Base-by-base conservation (phyloP, 345 rosid species). In the Anastatica hierochuntica region DNA sequence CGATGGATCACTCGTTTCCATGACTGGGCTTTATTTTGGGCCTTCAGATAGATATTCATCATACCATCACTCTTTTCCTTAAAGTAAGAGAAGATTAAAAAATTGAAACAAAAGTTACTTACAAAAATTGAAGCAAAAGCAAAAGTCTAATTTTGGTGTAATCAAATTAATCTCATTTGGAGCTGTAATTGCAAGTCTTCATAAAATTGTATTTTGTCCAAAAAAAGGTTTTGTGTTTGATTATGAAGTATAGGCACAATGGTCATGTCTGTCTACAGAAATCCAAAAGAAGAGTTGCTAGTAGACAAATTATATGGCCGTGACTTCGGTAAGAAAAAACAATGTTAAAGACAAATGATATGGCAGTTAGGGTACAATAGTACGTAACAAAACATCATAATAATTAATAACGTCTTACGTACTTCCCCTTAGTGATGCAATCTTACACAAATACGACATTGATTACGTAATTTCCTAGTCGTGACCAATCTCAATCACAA, bases 321-420 rank as follows among this genome's bases (percentile, higher is more conserved):
- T 63, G 48, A 53, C 61, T 63, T 54, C 10, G 54, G 47, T 31
- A 13, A 53, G 38, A 31, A 18, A 36, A 42, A 2, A n/a, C n/a
- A n/a, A n/a, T 53, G 61, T 53, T 19, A 37, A 43, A 63, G 34
- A 44, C 47, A 63, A 37, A 53, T 53, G 20, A 45, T n/a, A 63
- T 53, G 35, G 27, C 68, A 53, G 55, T 54, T 53, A 64, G 43
- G 30, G 69, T 64, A 64, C 69, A 40, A 33, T n/a, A 40, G 68
- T 50, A 62, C 53, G 60, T 44, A 54, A n/a, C 62, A 36, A 31
- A 55, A 40, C 44, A 56, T 64, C 38, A 56, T 64, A 41, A 49
- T 64, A 43, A 43, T 24, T 49, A 42, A 56, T 58, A 58, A 66
- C 43, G 47, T 42, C 49, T 49, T 42, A 65, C 27, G 70, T 65